phyloP scores from a whole-genome alignment of 257 asterid genomes.

The Mitragyna speciosa region DNA sequence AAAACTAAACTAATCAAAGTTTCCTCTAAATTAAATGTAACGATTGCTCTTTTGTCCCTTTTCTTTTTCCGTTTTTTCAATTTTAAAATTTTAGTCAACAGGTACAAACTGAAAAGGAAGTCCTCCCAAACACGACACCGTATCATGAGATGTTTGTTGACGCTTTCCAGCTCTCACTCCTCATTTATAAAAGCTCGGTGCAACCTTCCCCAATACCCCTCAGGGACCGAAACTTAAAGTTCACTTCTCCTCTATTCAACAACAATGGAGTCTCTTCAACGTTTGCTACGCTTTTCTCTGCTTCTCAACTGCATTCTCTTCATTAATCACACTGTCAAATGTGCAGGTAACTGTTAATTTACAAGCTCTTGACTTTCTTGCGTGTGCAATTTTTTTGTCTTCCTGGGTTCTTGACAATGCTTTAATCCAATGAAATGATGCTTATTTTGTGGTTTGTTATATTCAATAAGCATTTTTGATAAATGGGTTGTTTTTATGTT shows the following conservation, averaged over 20 bases:
- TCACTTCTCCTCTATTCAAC: slow-evolving; percentile 10
- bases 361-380: not conserved
- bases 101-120: slow-evolving; percentile 24
- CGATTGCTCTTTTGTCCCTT: too few relatives aligned
- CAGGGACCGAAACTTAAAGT: slow-evolving; percentile 7
- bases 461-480: not conserved
- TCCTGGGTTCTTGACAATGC: slow-evolving; percentile 14
- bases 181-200: not conserved
- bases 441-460: not conserved
- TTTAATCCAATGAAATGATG: not conserved
- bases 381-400: not conserved
- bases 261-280: slow-evolving; percentile 53
- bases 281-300: slow-evolving; percentile 54
- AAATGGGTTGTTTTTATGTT: not conserved
- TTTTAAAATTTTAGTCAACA: not conserved
- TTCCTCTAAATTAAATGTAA: too few relatives aligned
- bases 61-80: not conserved
- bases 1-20: too few relatives aligned
- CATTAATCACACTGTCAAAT: slow-evolving; percentile 33
- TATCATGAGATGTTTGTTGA: not conserved
- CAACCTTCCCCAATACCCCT: not conserved
- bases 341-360: slow-evolving; percentile 49
- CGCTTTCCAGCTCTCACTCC: not conserved
- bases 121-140: slow-evolving; percentile 35
- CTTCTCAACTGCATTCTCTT: slow-evolving; percentile 43